These are phyloP conservation scores for Monilinia vaccinii-corymbosi DNA, from an alignment of 2,329 filamentous ascomycete species.

Conservation along the genomic window DNA sequence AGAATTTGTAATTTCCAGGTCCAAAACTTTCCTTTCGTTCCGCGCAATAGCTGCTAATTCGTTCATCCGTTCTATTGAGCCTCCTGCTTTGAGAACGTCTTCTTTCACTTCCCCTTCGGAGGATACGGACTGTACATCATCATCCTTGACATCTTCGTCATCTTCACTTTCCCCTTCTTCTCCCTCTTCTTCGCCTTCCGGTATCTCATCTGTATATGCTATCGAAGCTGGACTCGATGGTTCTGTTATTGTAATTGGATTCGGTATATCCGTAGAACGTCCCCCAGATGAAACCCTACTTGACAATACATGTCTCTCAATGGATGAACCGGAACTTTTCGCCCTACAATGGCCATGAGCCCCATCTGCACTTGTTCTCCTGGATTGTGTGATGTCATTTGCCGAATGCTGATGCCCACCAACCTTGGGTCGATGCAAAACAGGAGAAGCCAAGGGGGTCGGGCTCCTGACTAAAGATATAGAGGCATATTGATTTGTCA, in stretches of 20 bases:
- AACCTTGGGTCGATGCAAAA: conserved; percentile 16
- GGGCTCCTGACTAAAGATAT: conserved; percentile 19
- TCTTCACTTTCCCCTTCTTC: conserved; percentile 14
- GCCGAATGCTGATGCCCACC: conserved; percentile 20
- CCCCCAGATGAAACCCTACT: conserved; percentile 19
- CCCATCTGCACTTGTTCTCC: conserved; percentile 21
- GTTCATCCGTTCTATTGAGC: conserved; percentile 51
- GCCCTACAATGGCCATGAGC: conserved; percentile 22
- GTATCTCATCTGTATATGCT: conserved; percentile 20
- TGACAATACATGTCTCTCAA: conserved; percentile 14
- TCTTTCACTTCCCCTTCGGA: conserved; percentile 31
- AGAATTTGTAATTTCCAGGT: conserved; percentile 93
- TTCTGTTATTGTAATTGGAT: conserved; percentile 16
- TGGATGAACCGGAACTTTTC: conserved; percentile 22
- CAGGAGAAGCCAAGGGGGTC: conserved; percentile 20
- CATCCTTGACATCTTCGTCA: conserved; percentile 5
- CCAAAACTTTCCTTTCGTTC: conserved; percentile 87
- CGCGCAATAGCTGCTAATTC: conserved; percentile 82
- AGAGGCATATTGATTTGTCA: conserved; percentile 23
- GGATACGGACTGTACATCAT: not conserved
- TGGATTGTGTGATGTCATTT: conserved; percentile 15
- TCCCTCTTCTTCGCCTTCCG: conserved; percentile 3
- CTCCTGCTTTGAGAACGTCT: conserved; percentile 44
- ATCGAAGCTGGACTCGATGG: conserved; percentile 16
- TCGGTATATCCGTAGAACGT: conserved; percentile 13